phyloP scores from a whole-genome alignment of 73 alveolate genomes.

The Durusdinium trenchii region DNA sequence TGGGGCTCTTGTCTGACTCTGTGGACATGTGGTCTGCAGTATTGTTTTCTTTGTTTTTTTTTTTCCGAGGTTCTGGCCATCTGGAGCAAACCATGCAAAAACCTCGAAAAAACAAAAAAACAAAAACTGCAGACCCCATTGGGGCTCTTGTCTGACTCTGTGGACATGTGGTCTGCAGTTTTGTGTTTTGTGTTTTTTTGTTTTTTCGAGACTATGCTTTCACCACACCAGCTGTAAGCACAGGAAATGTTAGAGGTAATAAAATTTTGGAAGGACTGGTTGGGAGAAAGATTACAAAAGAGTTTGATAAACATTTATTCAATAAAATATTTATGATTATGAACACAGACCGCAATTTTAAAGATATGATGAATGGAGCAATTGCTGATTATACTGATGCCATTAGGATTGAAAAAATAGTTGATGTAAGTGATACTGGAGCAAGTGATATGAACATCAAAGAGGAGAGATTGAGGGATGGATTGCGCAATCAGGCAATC shows the following conservation, averaged over 20 bases:
- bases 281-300: background rate
- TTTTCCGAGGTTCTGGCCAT: too few species aligned
- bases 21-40: too few species aligned
- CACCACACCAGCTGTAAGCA: background rate
- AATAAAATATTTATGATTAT: background rate
- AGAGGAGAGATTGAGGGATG: background rate
- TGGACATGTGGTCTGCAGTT: too few species aligned
- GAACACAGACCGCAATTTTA: background rate
- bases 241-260: slow-evolving; percentile 2
- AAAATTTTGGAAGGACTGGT: background rate
- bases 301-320: background rate
- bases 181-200: too few species aligned
- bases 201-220: slow-evolving; percentile 27
- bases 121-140: too few species aligned
- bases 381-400: background rate
- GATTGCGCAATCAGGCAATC: background rate
- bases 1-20: too few species aligned
- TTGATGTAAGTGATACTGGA: background rate
- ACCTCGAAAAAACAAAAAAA: too few species aligned
- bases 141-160: too few species aligned
- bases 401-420: background rate
- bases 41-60: too few species aligned
- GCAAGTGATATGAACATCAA: background rate
- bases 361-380: background rate
- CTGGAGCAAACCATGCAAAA: too few species aligned